phyloP scores from a whole-genome alignment of 352 stramenopile genomes.

The Aphanomyces invadans region DNA sequence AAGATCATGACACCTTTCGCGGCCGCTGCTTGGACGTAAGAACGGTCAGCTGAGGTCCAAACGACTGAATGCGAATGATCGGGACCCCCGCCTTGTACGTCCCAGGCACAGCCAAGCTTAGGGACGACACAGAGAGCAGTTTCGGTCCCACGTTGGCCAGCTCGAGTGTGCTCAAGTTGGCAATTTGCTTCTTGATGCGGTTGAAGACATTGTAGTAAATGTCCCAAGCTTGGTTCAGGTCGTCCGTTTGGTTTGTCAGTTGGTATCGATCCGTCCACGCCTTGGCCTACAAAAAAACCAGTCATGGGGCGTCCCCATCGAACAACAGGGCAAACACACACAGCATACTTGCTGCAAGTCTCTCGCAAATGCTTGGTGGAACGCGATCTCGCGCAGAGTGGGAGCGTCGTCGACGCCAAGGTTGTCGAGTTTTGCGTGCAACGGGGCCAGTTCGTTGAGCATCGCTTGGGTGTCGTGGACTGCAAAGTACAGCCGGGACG shows the following conservation, averaged over 20 bases:
- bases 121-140: conserved; percentile 89
- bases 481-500: conserved; percentile 95
- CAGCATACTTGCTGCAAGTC: conserved; percentile 68
- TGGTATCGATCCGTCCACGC: conserved; percentile 79
- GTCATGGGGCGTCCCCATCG: no score
- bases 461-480: conserved; percentile 95
- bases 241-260: conserved; percentile 63
- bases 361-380: conserved; percentile 89
- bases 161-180: conserved; percentile 95
- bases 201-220: conserved; percentile 99
- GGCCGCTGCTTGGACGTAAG: conserved; percentile 99
- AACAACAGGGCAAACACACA: no score
- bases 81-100: conserved; percentile 79
- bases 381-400: conserved; percentile 77
- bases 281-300: conserved; percentile 37
- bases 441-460: conserved; percentile 91
- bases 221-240: conserved; percentile 93
- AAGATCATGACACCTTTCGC: conserved; percentile 88
- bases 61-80: conserved; percentile 88
- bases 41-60: conserved; percentile 93
- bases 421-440: conserved; percentile 88
- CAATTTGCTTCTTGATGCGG: conserved; percentile 86
- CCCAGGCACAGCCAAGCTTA: conserved; percentile 95
- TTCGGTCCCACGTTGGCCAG: conserved; percentile 96
- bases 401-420: conserved; percentile 68